phyloP scores from a whole-genome alignment of 2,329 filamentous ascomycete species.

The Cercospora janseana region DNA sequence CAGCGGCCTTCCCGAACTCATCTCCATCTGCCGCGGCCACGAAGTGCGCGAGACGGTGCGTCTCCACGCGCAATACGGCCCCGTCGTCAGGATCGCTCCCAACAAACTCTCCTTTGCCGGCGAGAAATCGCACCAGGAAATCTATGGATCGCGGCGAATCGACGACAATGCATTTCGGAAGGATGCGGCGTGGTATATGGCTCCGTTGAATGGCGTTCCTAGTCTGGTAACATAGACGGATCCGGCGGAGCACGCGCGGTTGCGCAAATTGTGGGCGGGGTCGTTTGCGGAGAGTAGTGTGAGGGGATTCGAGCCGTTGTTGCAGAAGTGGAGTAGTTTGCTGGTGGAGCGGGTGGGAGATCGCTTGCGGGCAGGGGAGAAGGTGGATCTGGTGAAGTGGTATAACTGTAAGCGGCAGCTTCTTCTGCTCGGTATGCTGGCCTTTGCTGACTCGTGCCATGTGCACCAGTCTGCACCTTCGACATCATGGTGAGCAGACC shows the following conservation, averaged over 20 bases:
- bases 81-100: constrained; percentile 43
- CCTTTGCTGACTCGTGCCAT: not conserved
- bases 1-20: not conserved
- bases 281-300: constrained; percentile 31
- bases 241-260: constrained; percentile 24
- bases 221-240: constrained; percentile 21
- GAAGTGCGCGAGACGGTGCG: not conserved
- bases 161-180: constrained; percentile 18
- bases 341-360: constrained; percentile 24
- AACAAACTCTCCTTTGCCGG: constrained; percentile 39
- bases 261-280: constrained; percentile 25
- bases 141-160: constrained; percentile 28
- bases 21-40: not conserved
- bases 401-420: constrained; percentile 21
- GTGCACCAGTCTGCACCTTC: constrained; percentile 16
- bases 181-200: constrained; percentile 11
- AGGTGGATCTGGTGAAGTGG: constrained; percentile 30
- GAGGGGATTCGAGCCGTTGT: constrained; percentile 29
- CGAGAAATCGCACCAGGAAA: constrained; percentile 25
- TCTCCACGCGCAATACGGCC: constrained; percentile 40
- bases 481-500: constrained; percentile 28
- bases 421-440: not conserved
- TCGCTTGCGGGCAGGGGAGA: constrained; percentile 10
- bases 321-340: constrained; percentile 27
- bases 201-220: not conserved